Evolutionary conservation across 768 basidiomycete species (phyloP), one percentile per base, ranked within the genome.

Genomic region (Mycena maculata): DNA sequence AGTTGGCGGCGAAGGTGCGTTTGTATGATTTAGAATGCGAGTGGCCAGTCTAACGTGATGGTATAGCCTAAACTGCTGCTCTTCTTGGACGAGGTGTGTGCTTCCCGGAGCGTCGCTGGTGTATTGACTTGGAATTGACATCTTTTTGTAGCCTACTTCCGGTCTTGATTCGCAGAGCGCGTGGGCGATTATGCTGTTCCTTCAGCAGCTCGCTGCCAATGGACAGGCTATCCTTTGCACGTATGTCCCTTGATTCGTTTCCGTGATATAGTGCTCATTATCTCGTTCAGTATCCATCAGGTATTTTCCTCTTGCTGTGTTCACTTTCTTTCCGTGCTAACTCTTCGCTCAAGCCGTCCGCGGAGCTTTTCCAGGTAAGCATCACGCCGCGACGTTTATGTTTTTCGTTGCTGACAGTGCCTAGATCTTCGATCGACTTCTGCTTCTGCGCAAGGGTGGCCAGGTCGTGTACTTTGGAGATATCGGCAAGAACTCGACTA

Each of bases 201-300:
- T 96, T 47, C 84, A 90, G 12, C 85, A 88, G 49, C 87, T 96
- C 31, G 93, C 94, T 10, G 86, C 92, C 64, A 87, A 86, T 67
- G 95, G 95, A 1, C 94, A 95, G 74, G 91, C 93, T 33, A 95
- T 96, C 70, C 81, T 96, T n/a, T 96, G 94, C 89, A 96, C 93
- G 83, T 90, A 72, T 55, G 88, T 80, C 30, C 27, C n/a, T 39
- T 38, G 39, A 18, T 52, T 30, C 5, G 39, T n/a, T 2, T n/a
- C 33, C 25, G 53, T 52, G 22, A 41, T 42, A n/a, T 2, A 28
- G 16, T 57, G 27, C 23, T 53, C 13, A 54, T 49, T 39, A 23
- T 7, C 58, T 31, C 22, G 30, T 15, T 5, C 58, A 85, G 85
- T 6, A 85, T 86, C 49, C 85, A 85, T 67, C 85, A 81, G 75